Conservation (phyloP, 2,329 filamentous ascomycete genomes). For the Diaporthe sp. region DNA sequence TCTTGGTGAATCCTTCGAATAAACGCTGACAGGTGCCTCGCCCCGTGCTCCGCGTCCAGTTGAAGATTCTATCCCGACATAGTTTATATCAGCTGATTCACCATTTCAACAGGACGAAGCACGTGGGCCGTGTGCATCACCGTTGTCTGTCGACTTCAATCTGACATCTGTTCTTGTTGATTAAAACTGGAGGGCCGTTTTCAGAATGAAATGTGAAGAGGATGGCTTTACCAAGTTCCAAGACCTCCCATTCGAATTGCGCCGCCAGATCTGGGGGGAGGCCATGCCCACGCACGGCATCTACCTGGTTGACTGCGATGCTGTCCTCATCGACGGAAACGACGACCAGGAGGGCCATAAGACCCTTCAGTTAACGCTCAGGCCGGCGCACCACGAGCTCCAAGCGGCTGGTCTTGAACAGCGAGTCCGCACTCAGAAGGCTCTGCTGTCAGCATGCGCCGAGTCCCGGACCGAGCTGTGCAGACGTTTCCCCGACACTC, state of each 20-base stretch:
- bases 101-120: not conserved
- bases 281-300: not conserved
- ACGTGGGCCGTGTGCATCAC: too few species aligned
- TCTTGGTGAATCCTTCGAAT: not conserved
- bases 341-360: not conserved
- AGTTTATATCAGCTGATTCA: not conserved
- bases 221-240: not conserved
- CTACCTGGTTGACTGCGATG: not conserved
- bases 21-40: too few species aligned
- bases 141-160: not conserved
- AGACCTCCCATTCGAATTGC: not conserved
- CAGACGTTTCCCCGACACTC: not conserved
- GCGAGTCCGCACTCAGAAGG: not conserved
- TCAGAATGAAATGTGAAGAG: not conserved
- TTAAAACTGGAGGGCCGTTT: too few species aligned
- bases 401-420: not conserved
- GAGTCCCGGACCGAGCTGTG: not conserved
- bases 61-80: not conserved
- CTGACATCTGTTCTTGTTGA: not conserved
- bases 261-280: not conserved
- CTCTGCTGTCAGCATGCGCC: not conserved
- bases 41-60: not conserved
- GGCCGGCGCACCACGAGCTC: too few species aligned
- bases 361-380: not conserved
- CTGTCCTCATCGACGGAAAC: not conserved